A percentile compares a stretch with the other conserved stretches of the same genome.
Evolutionary conservation across 129 eudicot genomes (phyloP).

Genomic region (Saussurea involucrata): DNA sequence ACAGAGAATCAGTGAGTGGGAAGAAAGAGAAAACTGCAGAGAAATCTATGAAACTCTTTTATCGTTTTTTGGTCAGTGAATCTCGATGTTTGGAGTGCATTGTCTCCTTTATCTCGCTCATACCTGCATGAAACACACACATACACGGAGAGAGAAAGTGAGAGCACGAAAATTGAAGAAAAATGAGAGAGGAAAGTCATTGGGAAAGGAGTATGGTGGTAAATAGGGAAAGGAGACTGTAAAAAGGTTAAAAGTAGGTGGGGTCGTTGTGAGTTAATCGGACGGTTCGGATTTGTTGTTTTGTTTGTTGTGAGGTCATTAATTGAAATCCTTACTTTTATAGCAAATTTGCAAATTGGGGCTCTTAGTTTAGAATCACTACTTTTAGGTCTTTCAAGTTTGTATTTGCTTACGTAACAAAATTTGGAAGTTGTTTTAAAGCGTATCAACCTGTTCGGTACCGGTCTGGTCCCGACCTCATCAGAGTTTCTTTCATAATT

Average conservation of each 20-base stretch:
- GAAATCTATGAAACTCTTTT: constrained; percentile 16
- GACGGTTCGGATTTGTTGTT: constrained; percentile 14
- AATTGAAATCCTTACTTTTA: background rate
- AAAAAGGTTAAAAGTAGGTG: constrained; percentile 5
- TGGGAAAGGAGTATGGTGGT: background rate
- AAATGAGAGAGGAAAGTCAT: constrained; percentile 7
- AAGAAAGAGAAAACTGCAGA: constrained; percentile 19
- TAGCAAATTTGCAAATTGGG: constrained; percentile 3
- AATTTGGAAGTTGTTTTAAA: background rate
- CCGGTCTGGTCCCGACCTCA: no score
- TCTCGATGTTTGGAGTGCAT: constrained; percentile 27
- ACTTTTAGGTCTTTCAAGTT: background rate
- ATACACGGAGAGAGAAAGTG: constrained; percentile 4
- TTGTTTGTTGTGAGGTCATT: constrained; percentile 9
- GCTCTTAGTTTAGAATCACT: background rate
- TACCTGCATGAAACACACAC: constrained; percentile 35
- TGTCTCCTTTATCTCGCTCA: constrained; percentile 29
- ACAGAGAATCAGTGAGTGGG: constrained; percentile 12
- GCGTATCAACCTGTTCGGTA: no score
- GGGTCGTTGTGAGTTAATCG: constrained; percentile 20
- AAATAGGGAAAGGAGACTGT: background rate
- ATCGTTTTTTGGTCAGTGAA: constrained; percentile 19
- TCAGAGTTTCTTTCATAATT: background rate
- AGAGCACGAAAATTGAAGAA: background rate
- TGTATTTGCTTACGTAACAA: background rate